phyloP scores from a whole-genome alignment of 2,329 filamentous ascomycete species.

The Akanthomyces lecanii region DNA sequence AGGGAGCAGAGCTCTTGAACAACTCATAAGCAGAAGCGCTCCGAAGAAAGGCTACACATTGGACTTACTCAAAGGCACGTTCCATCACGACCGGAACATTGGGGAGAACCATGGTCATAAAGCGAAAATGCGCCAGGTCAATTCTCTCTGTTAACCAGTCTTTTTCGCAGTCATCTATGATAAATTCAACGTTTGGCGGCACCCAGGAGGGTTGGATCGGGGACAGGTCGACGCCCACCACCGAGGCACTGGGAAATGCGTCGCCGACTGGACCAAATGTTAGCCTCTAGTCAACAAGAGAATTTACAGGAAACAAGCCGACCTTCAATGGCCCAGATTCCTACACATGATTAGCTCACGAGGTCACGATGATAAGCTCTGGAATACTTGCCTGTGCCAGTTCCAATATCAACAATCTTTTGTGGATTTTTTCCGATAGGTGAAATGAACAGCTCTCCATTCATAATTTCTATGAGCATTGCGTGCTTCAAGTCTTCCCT shows the following conservation, averaged over 20 bases:
- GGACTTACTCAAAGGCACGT: conserved; percentile 32
- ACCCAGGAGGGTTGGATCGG: conserved; percentile 46
- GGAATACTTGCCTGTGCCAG: conserved; percentile 42
- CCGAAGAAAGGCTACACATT: not conserved
- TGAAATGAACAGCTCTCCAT: conserved; percentile 37
- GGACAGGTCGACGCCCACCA: conserved; percentile 40
- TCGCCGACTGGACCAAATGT: conserved; percentile 36
- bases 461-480: conserved; percentile 41
- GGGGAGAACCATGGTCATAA: conserved; percentile 46
- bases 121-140: conserved; percentile 52
- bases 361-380: no score
- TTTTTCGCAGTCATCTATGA: conserved; percentile 58
- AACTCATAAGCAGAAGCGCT: not conserved
- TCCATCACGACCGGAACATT: conserved; percentile 46
- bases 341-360: conserved; percentile 22
- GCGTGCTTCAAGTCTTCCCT: conserved; percentile 44
- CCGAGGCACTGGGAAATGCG: conserved; percentile 35
- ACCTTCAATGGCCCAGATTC: conserved; percentile 52
- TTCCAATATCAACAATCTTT: conserved; percentile 46
- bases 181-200: conserved; percentile 58
- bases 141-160: conserved; percentile 54
- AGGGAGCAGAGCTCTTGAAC: not conserved
- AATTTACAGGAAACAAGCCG: no score
- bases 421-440: conserved; percentile 37
- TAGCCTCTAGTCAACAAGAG: not conserved